These are phyloP conservation scores for Corymbia citriodora DNA, from an alignment of 441 rosid genomes.

Conservation along the genomic window DNA sequence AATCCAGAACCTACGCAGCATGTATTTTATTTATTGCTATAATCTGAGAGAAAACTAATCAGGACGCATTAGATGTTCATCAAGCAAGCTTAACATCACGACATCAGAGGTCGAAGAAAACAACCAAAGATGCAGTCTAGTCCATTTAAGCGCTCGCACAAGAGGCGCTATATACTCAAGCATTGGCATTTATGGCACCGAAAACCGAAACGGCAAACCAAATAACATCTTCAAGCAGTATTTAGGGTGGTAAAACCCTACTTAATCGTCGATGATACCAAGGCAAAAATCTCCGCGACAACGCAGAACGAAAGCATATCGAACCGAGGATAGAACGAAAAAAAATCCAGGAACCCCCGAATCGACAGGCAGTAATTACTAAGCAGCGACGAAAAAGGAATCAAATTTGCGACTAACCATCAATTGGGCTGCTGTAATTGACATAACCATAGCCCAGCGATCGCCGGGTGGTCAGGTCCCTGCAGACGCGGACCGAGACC, in stretches of 20 bases:
- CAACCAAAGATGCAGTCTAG: neutral
- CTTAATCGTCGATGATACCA: neutral
- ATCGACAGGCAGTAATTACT: neutral
- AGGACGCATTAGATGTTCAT: neutral
- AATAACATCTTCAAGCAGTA: neutral
- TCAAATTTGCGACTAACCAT: conserved; percentile 38
- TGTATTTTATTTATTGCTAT: neutral
- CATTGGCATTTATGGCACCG: neutral
- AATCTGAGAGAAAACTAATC: neutral
- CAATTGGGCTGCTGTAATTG: conserved; percentile 59
- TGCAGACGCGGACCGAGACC: conserved; percentile 69
- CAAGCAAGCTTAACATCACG: neutral
- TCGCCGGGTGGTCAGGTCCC: conserved; percentile 62
- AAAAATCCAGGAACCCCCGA: neutral
- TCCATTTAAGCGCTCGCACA: neutral
- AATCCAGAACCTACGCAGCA: neutral
- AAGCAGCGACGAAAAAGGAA: neutral
- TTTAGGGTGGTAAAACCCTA: neutral
- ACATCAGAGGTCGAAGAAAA: neutral
- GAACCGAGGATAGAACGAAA: neutral
- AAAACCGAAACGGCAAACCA: neutral
- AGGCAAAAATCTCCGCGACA: neutral
- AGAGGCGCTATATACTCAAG: neutral
- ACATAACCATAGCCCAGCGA: conserved; percentile 91
- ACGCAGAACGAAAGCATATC: neutral